Percentiles rank a stretch among this genome's conserved stretches.
Evolutionary conservation across 306 rosid genomes (phyloP).

Genomic region (Prunus padus): DNA sequence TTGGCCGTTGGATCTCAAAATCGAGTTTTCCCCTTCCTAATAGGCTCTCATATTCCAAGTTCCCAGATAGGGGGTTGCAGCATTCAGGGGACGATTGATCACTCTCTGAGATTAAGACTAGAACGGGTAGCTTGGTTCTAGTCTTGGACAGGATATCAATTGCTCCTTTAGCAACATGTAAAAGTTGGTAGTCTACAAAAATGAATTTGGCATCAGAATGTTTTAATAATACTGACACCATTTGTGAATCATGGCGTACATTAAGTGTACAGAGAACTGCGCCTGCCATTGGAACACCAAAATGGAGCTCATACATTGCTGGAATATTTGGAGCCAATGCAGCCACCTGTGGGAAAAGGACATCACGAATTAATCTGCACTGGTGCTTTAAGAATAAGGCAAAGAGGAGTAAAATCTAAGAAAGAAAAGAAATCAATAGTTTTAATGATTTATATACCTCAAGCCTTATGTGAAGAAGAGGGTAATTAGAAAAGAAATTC

Average conservation of each 20-base stretch:
- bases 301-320: slow-evolving; percentile 82
- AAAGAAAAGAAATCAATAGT: neutral
- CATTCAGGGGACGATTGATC: slow-evolving; percentile 20
- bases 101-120: slow-evolving; percentile 57
- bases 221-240: slow-evolving; percentile 49
- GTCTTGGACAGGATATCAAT: slow-evolving; percentile 45
- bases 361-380: neutral
- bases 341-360: slow-evolving; percentile 55
- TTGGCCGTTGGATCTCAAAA: slow-evolving; percentile 58
- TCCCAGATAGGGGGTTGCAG: slow-evolving; percentile 17
- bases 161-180: slow-evolving; percentile 59
- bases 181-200: slow-evolving; percentile 59
- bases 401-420: neutral
- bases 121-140: slow-evolving; percentile 33
- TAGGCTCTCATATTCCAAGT: slow-evolving; percentile 60
- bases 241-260: slow-evolving; percentile 56
- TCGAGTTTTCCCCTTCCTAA: slow-evolving; percentile 45
- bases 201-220: slow-evolving; percentile 77
- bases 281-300: slow-evolving; percentile 90
- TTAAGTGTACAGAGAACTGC: slow-evolving; percentile 76
- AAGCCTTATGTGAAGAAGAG: neutral
- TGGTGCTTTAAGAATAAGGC: neutral
- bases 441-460: neutral
- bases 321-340: slow-evolving; percentile 75
- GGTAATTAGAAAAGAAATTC: neutral